These are phyloP conservation scores for Fragaria vesca DNA, from an alignment of 306 rosid genomes.

Conservation along the genomic window DNA sequence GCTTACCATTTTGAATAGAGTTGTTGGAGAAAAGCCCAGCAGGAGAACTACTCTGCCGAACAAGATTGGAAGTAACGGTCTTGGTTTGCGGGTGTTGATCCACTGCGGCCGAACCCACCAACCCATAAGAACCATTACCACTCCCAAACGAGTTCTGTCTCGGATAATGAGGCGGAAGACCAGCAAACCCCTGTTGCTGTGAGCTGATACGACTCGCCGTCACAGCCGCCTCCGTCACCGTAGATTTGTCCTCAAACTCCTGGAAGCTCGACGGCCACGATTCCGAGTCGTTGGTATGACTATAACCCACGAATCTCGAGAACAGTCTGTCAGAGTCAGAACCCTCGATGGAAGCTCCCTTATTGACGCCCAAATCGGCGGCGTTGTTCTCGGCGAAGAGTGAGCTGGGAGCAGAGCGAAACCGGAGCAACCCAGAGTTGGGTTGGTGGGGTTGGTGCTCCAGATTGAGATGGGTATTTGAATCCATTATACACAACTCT, in stretches of 20 bases:
- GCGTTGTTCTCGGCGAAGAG: constrained; percentile 33
- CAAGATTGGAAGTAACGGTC: constrained; percentile 33
- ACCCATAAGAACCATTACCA: constrained; percentile 41
- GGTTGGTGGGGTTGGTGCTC: constrained; percentile 40
- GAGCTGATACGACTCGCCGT: constrained; percentile 38
- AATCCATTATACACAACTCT: constrained; percentile 50
- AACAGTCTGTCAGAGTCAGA: constrained; percentile 45
- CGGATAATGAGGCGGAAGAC: constrained; percentile 85
- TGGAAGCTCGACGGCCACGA: constrained; percentile 34
- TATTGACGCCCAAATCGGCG: constrained; percentile 15
- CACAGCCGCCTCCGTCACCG: constrained; percentile 17
- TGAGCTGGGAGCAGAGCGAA: constrained; percentile 67
- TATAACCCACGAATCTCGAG: constrained; percentile 40
- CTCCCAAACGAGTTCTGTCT: constrained; percentile 44
- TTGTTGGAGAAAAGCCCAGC: constrained; percentile 53
- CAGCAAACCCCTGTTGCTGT: constrained; percentile 37
- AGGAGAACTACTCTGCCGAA: constrained; percentile 65
- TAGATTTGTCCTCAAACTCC: constrained; percentile 39
- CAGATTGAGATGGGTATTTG: constrained; percentile 40
- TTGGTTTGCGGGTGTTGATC: constrained; percentile 35
- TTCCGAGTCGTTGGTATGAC: constrained; percentile 24
- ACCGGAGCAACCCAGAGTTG: constrained; percentile 67
- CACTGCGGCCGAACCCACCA: constrained; percentile 43
- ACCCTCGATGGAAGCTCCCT: constrained; percentile 23
- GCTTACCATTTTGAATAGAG: constrained; percentile 58